These are phyloP conservation scores for Exophiala bonariae DNA, from an alignment of 2,329 filamentous ascomycete species.

Conservation along the genomic window DNA sequence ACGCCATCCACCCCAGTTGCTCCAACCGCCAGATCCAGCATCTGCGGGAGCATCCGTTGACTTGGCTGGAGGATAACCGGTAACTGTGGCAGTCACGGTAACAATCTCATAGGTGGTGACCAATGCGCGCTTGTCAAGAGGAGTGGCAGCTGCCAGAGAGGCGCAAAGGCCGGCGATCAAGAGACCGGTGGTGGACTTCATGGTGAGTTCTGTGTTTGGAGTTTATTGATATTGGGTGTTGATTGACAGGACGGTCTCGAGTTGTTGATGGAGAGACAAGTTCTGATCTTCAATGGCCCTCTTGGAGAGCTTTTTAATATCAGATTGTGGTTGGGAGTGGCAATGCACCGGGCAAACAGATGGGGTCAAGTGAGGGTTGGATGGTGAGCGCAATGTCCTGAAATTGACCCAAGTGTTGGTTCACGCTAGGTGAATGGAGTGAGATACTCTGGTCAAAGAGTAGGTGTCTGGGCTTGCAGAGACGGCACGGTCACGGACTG, in stretches of 20 bases:
- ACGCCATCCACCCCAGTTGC: conserved; percentile 9
- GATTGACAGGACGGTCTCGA: conserved; percentile 11
- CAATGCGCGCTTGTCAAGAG: conserved; percentile 36
- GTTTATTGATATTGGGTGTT: conserved; percentile 8
- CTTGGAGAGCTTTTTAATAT: conserved; percentile 17
- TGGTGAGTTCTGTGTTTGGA: conserved; percentile 8
- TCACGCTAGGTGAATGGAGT: conserved; percentile 22
- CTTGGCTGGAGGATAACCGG: conserved; percentile 19
- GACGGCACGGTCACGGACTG: conserved; percentile 23
- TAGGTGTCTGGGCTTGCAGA: conserved; percentile 8
- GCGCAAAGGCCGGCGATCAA: conserved; percentile 39
- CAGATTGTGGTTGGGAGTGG: conserved; percentile 15
- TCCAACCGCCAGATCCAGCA: conserved; percentile 7
- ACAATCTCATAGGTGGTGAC: conserved; percentile 31
- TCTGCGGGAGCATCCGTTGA: conserved; percentile 7
- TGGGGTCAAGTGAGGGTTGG: conserved; percentile 3
- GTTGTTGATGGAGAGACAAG: background rate
- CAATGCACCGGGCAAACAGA: conserved; percentile 18
- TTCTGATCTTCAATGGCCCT: conserved; percentile 5
- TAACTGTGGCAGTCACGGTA: conserved; percentile 39
- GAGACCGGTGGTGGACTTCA: conserved; percentile 23
- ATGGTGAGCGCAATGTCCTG: conserved; percentile 16
- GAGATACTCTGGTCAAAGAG: conserved; percentile 23
- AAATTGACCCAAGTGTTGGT: conserved; percentile 16
- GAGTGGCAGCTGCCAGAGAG: conserved; percentile 34